These are phyloP conservation scores for Striga hermonthica DNA, from an alignment of 305 asterid genomes.

Conservation along the genomic window DNA sequence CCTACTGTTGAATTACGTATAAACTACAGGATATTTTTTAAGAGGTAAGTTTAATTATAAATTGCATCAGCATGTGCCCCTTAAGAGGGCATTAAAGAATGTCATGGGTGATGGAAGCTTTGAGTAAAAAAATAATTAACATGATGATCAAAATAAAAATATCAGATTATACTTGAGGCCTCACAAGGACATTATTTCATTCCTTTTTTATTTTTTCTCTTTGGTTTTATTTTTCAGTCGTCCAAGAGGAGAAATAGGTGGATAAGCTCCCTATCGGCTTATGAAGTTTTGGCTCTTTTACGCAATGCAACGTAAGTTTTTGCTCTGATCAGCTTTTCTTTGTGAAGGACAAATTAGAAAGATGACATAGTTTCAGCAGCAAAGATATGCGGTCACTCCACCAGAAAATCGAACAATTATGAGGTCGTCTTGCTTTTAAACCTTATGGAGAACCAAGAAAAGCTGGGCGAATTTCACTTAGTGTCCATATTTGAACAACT, in stretches of 20 bases:
- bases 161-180: not conserved
- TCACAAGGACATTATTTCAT: not conserved
- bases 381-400: not conserved
- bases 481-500: not conserved
- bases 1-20: constrained; percentile 71
- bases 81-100: not conserved
- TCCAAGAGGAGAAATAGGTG: constrained; percentile 16
- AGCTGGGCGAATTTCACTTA: not conserved
- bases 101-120: not conserved
- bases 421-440: not conserved
- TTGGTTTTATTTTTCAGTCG: constrained; percentile 29
- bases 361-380: not conserved
- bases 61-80: too few species aligned
- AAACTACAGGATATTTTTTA: constrained; percentile 26
- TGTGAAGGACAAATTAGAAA: not conserved
- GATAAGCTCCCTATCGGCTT: constrained; percentile 6
- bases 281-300: constrained; percentile 7
- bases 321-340: constrained; percentile 26
- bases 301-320: constrained; percentile 20
- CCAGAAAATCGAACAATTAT: not conserved
- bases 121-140: not conserved
- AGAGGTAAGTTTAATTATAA: constrained; percentile 36
- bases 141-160: not conserved
- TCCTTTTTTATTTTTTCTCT: constrained; percentile 8
- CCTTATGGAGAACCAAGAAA: constrained; percentile 15